These are phyloP conservation scores for Neoarthrinium moseri DNA, from an alignment of 2,329 filamentous ascomycete genomes.

Conservation along the genomic window DNA sequence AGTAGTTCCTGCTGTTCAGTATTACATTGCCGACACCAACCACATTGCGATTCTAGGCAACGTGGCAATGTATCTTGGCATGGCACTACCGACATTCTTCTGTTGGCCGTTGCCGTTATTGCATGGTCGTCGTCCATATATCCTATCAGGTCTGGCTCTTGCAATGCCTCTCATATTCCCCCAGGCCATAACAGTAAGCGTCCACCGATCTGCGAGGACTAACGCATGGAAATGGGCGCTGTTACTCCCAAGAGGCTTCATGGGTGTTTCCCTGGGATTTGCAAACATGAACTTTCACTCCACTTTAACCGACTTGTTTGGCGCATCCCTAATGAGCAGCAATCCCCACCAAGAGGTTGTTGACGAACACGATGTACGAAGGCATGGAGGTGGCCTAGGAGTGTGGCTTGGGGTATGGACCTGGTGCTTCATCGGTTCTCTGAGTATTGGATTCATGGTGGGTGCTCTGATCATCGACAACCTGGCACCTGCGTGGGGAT, in stretches of 20 bases:
- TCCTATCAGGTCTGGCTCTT: conserved; percentile 65
- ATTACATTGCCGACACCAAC: conserved; percentile 67
- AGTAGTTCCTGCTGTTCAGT: conserved; percentile 76
- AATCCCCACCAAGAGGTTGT: conserved; percentile 73
- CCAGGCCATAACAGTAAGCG: conserved; percentile 66
- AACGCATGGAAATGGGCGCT: conserved; percentile 58
- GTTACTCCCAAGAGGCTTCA: conserved; percentile 61
- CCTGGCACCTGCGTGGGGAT: conserved; percentile 68
- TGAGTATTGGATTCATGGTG: conserved; percentile 69
- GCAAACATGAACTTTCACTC: conserved; percentile 76
- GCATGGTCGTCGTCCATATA: conserved; percentile 76
- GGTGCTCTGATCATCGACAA: conserved; percentile 68
- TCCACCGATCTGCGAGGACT: conserved; percentile 54
- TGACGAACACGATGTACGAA: conserved; percentile 64
- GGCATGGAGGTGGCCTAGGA: conserved; percentile 76
- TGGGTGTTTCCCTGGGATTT: conserved; percentile 70
- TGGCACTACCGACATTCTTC: conserved; percentile 68
- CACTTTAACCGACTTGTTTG: conserved; percentile 72
- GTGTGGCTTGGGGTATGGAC: conserved; percentile 79
- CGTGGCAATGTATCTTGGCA: conserved; percentile 67
- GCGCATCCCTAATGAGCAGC: conserved; percentile 70
- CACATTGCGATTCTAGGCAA: conserved; percentile 72
- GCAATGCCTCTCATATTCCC: conserved; percentile 74
- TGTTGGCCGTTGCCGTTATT: conserved; percentile 74
- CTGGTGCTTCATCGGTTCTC: conserved; percentile 72